Conservation (phyloP, 2,329 filamentous ascomycete species). For the Sclerotinia trifoliorum region DNA sequence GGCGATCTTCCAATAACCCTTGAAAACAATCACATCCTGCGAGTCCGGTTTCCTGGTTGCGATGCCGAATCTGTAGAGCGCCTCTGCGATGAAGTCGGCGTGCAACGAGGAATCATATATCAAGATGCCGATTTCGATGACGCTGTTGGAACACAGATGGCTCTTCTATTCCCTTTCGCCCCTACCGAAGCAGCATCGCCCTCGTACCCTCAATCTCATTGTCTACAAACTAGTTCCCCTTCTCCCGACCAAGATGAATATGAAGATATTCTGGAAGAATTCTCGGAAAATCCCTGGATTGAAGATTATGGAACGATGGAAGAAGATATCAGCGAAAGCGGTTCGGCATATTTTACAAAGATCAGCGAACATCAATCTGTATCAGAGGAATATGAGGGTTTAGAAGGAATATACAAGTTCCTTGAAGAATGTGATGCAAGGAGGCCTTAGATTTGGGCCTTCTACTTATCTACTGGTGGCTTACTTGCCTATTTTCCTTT, state of each 20-base stretch:
- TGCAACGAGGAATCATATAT: slow-evolving; percentile 73
- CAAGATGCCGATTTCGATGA: slow-evolving; percentile 75
- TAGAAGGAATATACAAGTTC: slow-evolving; percentile 66
- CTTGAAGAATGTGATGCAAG: slow-evolving; percentile 58
- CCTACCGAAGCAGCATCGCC: slow-evolving; percentile 50
- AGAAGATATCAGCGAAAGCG: slow-evolving; percentile 34
- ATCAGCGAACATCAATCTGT: slow-evolving; percentile 44
- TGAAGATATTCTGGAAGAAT: slow-evolving; percentile 29
- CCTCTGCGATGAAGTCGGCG: slow-evolving; percentile 82
- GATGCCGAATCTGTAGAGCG: slow-evolving; percentile 78
- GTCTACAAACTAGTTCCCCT: slow-evolving; percentile 18
- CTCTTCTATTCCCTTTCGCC: slow-evolving; percentile 83
- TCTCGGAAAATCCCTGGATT: slow-evolving; percentile 37
- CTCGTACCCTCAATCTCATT: slow-evolving; percentile 33
- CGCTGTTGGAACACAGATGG: slow-evolving; percentile 66
- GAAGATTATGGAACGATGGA: slow-evolving; percentile 39
- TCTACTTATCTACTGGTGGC: not conserved
- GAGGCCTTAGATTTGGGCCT: not conserved
- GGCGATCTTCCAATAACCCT: slow-evolving; percentile 83
- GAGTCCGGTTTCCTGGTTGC: slow-evolving; percentile 87
- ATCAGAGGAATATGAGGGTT: slow-evolving; percentile 52
- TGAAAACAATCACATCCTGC: slow-evolving; percentile 58
- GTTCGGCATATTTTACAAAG: slow-evolving; percentile 37
- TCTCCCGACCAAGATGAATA: slow-evolving; percentile 38
- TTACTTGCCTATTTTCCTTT: slow-evolving; percentile 6